phyloP scores from a whole-genome alignment of 805 yeast species.

The Ogataea pini region DNA sequence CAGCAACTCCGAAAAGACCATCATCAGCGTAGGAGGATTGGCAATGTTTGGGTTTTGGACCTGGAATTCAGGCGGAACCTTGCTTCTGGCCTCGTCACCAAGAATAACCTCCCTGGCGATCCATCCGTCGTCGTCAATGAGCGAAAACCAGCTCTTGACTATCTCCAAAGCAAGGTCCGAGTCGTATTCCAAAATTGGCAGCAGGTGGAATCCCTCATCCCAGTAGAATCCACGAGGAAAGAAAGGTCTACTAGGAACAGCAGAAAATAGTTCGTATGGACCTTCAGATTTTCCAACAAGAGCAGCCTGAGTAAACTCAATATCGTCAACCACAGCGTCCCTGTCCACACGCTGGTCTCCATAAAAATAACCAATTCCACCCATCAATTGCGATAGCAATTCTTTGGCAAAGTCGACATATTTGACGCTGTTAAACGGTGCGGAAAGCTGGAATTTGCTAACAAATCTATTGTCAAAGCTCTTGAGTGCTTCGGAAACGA shows the following conservation, averaged over 20 bases:
- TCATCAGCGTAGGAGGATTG: conserved; percentile 91
- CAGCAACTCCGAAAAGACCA: conserved; percentile 62
- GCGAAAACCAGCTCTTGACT: conserved; percentile 79
- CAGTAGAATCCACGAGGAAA: conserved; percentile 97
- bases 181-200: conserved; percentile 82
- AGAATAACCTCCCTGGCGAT: conserved; percentile 93
- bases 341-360: conserved; percentile 86
- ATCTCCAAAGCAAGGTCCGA: conserved; percentile 79
- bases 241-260: conserved; percentile 90
- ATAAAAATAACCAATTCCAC: conserved; percentile 86
- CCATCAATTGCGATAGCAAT: conserved; percentile 76
- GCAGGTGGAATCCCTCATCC: conserved; percentile 97
- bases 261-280: conserved; percentile 72
- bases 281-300: conserved; percentile 64
- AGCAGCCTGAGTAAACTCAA: conserved; percentile 56
- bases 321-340: conserved; percentile 64
- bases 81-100: conserved; percentile 85
- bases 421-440: conserved; percentile 51
- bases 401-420: conserved; percentile 69
- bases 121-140: conserved; percentile 93
- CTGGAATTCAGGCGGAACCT: conserved; percentile 81
- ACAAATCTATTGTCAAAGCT: conserved; percentile 56
- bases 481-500: conserved; percentile 35
- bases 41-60: conserved; percentile 89
- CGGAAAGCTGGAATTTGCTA: conserved; percentile 47